These are phyloP conservation scores for Teratosphaeria zuluensis DNA, from an alignment of 2,329 filamentous ascomycete species.

Conservation along the genomic window DNA sequence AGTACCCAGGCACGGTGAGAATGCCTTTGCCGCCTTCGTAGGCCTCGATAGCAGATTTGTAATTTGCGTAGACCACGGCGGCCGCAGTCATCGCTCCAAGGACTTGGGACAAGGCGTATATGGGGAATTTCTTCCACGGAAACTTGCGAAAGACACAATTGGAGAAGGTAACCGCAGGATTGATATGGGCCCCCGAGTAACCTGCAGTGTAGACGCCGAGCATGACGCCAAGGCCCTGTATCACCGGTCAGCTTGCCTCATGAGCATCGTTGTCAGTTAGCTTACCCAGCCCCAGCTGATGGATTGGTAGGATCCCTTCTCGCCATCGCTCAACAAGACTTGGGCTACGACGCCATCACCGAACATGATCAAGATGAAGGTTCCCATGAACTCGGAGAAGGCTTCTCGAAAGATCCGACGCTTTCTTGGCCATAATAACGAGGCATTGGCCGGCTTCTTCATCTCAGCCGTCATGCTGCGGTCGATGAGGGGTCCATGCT, in stretches of 20 bases:
- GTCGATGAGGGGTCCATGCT: conserved; percentile 7
- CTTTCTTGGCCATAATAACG: conserved; percentile 44
- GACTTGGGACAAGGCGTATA: conserved; percentile 44
- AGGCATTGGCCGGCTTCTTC: conserved; percentile 19
- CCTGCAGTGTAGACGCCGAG: conserved; percentile 42
- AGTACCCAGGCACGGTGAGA: conserved; percentile 47
- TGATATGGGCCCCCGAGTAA: conserved; percentile 27
- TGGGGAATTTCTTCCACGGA: conserved; percentile 57
- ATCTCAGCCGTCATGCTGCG: conserved; percentile 10
- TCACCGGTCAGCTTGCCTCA: not conserved
- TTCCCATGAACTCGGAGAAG: conserved; percentile 59
- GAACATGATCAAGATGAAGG: conserved; percentile 59
- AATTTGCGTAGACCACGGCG: conserved; percentile 36
- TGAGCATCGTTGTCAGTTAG: not conserved
- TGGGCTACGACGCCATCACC: conserved; percentile 61
- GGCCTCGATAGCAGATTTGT: conserved; percentile 27
- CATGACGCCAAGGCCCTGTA: conserved; percentile 53
- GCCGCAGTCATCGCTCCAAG: conserved; percentile 55
- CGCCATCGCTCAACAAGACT: conserved; percentile 46
- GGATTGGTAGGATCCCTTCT: conserved; percentile 44
- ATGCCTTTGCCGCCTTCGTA: conserved; percentile 43
- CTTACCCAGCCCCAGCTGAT: conserved; percentile 29
- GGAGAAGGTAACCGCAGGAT: conserved; percentile 41
- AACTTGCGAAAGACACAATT: conserved; percentile 58
- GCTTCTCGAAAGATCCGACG: conserved; percentile 46